A percentile compares a stretch with the other conserved stretches of the same genome.
phyloP scores from a whole-genome alignment of 2,329 filamentous ascomycete genomes.

The Dryadomyces quercivorus region DNA sequence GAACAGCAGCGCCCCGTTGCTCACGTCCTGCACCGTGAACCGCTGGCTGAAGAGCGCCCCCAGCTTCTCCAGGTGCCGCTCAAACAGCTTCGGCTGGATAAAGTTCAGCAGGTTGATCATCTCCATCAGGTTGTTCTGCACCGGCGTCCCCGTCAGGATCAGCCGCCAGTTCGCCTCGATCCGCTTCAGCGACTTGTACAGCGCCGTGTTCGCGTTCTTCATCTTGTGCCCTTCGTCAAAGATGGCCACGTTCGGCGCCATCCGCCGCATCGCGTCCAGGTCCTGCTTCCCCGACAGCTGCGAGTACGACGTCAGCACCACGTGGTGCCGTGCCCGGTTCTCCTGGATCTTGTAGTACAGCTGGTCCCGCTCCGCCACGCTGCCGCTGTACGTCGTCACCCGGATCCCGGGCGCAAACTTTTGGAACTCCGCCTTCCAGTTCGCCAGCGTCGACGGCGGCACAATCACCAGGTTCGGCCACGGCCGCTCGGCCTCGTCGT shows the following conservation, averaged over 20 bases:
- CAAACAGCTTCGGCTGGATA: slow-evolving; percentile 78
- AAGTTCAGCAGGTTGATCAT: slow-evolving; percentile 86
- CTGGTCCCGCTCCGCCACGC: slow-evolving; percentile 51
- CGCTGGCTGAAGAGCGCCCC: slow-evolving; percentile 84
- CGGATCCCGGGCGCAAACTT: slow-evolving; percentile 69
- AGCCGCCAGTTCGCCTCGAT: slow-evolving; percentile 77
- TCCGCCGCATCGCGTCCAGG: slow-evolving; percentile 33
- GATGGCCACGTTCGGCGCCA: slow-evolving; percentile 46
- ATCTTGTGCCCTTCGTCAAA: slow-evolving; percentile 93
- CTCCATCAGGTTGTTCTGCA: slow-evolving; percentile 91
- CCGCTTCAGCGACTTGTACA: slow-evolving; percentile 66
- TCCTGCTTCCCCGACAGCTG: slow-evolving; percentile 43
- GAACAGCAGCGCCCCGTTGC: slow-evolving; percentile 74
- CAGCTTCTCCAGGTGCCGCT: slow-evolving; percentile 64
- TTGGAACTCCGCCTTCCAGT: slow-evolving; percentile 86
- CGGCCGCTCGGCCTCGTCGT: slow-evolving; percentile 26
- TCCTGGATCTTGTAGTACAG: slow-evolving; percentile 56
- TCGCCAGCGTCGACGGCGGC: slow-evolving; percentile 85
- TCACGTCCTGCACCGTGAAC: slow-evolving; percentile 67
- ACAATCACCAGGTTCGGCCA: slow-evolving; percentile 79
- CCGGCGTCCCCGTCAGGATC: slow-evolving; percentile 77
- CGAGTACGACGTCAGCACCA: slow-evolving; percentile 47
- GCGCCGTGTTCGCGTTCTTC: slow-evolving; percentile 74
- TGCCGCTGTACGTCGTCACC: slow-evolving; percentile 60
- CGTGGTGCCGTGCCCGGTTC: slow-evolving; percentile 51